Evolutionary conservation across 2,329 filamentous ascomycete genomes (phyloP), one percentile per base, ranked within the genome.

Genomic region (Colletotrichum sp.): DNA sequence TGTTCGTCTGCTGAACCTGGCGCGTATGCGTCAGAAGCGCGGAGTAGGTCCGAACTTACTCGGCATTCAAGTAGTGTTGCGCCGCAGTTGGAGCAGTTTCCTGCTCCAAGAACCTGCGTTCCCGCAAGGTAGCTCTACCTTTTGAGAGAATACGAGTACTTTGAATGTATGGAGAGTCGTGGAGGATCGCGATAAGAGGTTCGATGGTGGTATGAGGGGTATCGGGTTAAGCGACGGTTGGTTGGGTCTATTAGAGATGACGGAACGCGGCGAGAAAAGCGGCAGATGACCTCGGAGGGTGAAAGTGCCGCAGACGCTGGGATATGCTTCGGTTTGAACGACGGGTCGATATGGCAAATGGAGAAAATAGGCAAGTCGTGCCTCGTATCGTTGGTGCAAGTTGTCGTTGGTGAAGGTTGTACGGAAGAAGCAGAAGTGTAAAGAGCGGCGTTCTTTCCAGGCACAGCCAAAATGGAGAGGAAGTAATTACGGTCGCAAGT

Each of bases 31-130:
- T 28, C 21, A 16, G 16, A 30, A 28, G 16, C 9, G 63, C 30
- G 32, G 55, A 43, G 28, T 60, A 36, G 72, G 43, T 16, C 34
- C 68, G 16, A 71, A 76, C 77, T 72, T 73, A 78, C 77, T 78
- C 77, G 77, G 77, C 77, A 78, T 78, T 77, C 76, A 78, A 73
- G 43, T 77, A 69, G 69, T 78, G 43, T 71, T 75, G 72, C 75
- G 69, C 77, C 67, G 75, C 75, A 77, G 77, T 69, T 72, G 76
- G 77, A 77, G 77, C 77, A 78, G 77, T 75, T 70, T 58, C 74
- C 74, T 76, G 74, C 74, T 71, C 74, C 71, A 71, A 73, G 32
- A 38, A 75, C 64, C 71, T 71, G 71, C 74, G 74, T 76, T 75
- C 63, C 74, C 74, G 71, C 74, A 71, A 76, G 71, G 66, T 72